Evolutionary conservation across 2,329 filamentous ascomycete species (phyloP).

Genomic region (Fusarium praegraminearum): DNA sequence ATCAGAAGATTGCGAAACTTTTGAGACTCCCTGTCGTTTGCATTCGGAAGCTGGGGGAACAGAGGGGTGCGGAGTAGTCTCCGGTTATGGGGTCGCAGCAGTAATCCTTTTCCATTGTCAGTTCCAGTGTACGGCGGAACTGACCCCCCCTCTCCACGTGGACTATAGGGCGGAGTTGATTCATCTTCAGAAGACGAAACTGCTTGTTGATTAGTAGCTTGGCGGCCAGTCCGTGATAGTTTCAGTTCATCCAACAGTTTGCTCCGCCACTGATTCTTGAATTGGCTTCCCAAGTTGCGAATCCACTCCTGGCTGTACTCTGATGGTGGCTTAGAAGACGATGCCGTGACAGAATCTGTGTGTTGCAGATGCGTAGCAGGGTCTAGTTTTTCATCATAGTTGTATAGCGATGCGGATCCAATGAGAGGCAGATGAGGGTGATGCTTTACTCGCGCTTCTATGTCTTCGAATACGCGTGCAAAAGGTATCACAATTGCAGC

Average conservation of each 20-base stretch:
- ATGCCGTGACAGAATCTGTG: background rate
- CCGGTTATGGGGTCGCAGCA: background rate
- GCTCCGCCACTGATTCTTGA: background rate
- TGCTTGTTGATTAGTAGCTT: background rate
- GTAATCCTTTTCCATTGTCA: background rate
- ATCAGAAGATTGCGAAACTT: background rate
- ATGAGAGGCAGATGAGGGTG: background rate
- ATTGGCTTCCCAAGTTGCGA: background rate
- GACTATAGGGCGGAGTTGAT: background rate
- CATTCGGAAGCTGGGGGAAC: background rate
- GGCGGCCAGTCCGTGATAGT: background rate
- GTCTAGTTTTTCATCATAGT: background rate
- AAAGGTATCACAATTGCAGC: background rate
- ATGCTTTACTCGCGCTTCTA: background rate
- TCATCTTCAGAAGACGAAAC: background rate
- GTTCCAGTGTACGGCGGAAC: background rate
- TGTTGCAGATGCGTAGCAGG: background rate
- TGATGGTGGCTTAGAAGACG: background rate
- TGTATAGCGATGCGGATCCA: background rate
- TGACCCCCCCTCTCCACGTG: background rate
- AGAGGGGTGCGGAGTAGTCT: background rate
- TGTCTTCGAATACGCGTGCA: background rate
- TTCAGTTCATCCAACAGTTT: background rate
- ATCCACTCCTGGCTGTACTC: background rate
- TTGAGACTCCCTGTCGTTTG: background rate